phyloP scores from a whole-genome alignment of 371 early-diverging fungal species.

The Apophysomyces sp. region DNA sequence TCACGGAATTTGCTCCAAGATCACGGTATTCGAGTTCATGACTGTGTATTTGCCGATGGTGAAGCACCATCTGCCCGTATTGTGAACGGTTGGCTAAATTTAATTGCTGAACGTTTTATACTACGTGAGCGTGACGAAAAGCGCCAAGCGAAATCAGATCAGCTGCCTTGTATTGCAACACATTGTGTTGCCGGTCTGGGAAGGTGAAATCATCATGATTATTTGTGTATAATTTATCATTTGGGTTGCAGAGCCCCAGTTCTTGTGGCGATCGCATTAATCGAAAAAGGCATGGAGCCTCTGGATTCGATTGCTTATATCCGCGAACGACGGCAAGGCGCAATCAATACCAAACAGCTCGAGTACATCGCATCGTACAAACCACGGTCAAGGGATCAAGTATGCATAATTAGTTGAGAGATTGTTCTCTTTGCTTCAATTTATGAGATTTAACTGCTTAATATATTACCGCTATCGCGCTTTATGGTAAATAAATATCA shows the following conservation, averaged over 20 bases:
- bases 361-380: constrained; percentile 65
- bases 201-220: constrained; percentile 23
- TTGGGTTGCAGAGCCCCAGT: constrained; percentile 53
- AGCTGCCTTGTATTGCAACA: constrained; percentile 67
- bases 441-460: too few species aligned
- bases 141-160: neutral
- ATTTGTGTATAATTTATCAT: neutral
- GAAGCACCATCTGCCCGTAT: constrained; percentile 70
- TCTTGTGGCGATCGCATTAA: constrained; percentile 70
- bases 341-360: constrained; percentile 74
- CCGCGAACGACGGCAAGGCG: constrained; percentile 71
- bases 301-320: constrained; percentile 73
- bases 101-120: constrained; percentile 51
- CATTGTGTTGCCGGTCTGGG: constrained; percentile 86
- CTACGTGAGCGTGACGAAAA: constrained; percentile 20
- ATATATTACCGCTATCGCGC: too few species aligned
- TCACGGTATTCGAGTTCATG: constrained; percentile 71
- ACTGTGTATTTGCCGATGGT: constrained; percentile 78
- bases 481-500: too few species aligned
- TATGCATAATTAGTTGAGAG: neutral
- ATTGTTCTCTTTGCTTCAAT: too few species aligned
- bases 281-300: constrained; percentile 78
- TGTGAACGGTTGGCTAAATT: constrained; percentile 67
- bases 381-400: constrained; percentile 12
- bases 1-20: constrained; percentile 49